Evolutionary conservation across 2,329 filamentous ascomycete species (phyloP), one percentile per base, ranked within the genome.

Genomic region (Nemania sp.): DNA sequence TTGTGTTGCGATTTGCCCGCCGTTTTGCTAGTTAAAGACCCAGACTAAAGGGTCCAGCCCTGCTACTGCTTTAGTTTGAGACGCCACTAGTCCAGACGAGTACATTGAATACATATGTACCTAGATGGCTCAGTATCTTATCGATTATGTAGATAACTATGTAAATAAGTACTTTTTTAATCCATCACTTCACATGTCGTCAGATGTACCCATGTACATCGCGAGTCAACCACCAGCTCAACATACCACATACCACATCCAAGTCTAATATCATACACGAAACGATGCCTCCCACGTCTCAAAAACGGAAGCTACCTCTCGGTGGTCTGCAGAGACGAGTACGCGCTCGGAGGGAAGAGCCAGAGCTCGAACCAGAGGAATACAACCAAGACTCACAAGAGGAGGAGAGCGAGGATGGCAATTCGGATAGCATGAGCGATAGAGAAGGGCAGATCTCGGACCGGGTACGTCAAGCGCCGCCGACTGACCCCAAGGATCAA

Each of bases 311-410:
- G 72, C 61, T 77, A 2, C 77, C 79, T 1, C 75, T 77, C 0
- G 47, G 75, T 6, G 79, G 78, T 11, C 74, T 84, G 1, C 80
- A 82, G 67, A 78, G 83, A 64, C 79, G 83, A 49, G 84, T 86
- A 1, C 81, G 82, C 41, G 79, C 81, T 1, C 78, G 83, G 55
- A 81, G 76, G 32, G 81, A 85, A 29, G 83, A 85, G 27, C 70
- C 73, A 32, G 79, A 83, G 59, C 81, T 80, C 73, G 79, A 83
- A 45, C 69, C 78, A 5, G 80, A 82, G 13, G 76, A 79, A 26
- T 73, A 77, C 27, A 77, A 71, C 61, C 80, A 80, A 26, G 77
- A 79, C 13, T 75, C 78, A 15, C 75, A 70, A 66, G 80, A 79
- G 20, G 77, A 79, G 24, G 76, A 76, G 76, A 65, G 78, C 77